Percentiles rank a stretch among this genome's conserved stretches.
These are phyloP conservation scores for Leccinum holopus DNA, from an alignment of 1,284 basidiomycete species.

Conservation along the genomic window DNA sequence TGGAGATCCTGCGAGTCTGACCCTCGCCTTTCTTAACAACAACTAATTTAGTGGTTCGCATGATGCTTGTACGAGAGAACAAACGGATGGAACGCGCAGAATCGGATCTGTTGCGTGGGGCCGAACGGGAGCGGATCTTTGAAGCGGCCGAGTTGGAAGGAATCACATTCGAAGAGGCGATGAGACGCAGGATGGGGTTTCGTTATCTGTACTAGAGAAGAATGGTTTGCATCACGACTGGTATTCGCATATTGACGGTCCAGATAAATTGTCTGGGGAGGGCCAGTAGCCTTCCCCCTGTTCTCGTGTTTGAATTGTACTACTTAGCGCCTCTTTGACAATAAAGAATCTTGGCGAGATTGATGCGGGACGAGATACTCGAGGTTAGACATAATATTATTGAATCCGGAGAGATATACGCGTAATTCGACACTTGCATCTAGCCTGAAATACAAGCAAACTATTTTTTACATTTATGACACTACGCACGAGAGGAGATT, in stretches of 20 bases:
- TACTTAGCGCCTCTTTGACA: neutral
- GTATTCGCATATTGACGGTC: neutral
- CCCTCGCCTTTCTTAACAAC: neutral
- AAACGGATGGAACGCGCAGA: slow-evolving; percentile 46
- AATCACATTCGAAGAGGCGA: slow-evolving; percentile 51
- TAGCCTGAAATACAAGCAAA: neutral
- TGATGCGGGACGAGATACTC: slow-evolving; percentile 5
- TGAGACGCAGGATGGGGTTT: slow-evolving; percentile 44
- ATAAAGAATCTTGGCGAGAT: slow-evolving; percentile 9
- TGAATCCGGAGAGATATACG: neutral
- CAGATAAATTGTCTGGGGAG: neutral
- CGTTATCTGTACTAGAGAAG: slow-evolving; percentile 23
- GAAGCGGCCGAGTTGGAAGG: slow-evolving; percentile 52
- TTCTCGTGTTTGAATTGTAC: neutral
- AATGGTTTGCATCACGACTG: neutral
- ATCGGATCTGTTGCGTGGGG: slow-evolving; percentile 41
- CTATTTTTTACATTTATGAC: neutral
- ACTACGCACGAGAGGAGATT: neutral
- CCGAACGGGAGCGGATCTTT: slow-evolving; percentile 44
- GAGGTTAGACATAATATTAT: neutral
- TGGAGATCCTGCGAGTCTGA: neutral
- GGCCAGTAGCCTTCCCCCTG: neutral
- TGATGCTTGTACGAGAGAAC: slow-evolving; percentile 47
- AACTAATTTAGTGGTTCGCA: slow-evolving; percentile 41
- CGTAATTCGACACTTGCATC: neutral